These are phyloP conservation scores for Pichia sp. DNA, from an alignment of 1,139 yeast genomes.

Conservation along the genomic window DNA sequence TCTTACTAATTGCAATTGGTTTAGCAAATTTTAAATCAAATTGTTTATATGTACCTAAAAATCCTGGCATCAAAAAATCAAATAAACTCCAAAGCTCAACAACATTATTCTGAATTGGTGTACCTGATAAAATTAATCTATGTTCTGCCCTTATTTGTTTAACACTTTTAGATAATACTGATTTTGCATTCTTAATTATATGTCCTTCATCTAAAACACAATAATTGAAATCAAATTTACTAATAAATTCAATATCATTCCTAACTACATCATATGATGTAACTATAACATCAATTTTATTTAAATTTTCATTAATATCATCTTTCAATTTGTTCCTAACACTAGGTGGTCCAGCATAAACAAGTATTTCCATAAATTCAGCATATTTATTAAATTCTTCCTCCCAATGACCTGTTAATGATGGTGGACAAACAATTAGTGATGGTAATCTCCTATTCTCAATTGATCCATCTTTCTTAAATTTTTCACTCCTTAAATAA, in stretches of 20 bases:
- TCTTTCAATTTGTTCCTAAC: conserved; percentile 49
- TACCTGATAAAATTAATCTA: conserved; percentile 85
- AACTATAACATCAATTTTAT: conserved; percentile 66
- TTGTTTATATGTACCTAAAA: conserved; percentile 87
- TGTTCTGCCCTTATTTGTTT: conserved; percentile 80
- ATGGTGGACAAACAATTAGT: conserved; percentile 89
- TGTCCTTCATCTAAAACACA: conserved; percentile 98
- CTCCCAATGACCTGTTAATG: conserved; percentile 98
- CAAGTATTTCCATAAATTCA: conserved; percentile 74
- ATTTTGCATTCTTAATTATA: conserved; percentile 83
- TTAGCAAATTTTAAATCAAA: conserved; percentile 95
- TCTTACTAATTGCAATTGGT: conserved; percentile 92
- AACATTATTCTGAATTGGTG: conserved; percentile 97
- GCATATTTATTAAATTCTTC: conserved; percentile 89
- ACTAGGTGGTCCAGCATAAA: conserved; percentile 92
- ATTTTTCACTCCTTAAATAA: conserved; percentile 70
- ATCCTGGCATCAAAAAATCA: conserved; percentile 98
- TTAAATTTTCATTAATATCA: conserved; percentile 5
- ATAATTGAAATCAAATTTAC: conserved; percentile 70
- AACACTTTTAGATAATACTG: conserved; percentile 84
- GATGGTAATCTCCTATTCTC: conserved; percentile 78
- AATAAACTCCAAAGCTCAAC: conserved; percentile 95
- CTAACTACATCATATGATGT: conserved; percentile 96
- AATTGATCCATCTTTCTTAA: conserved; percentile 48
- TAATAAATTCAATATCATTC: conserved; percentile 68